Evolutionary conservation across 208 protist species (phyloP).

Genomic region (Trypanosoma conorhini): DNA sequence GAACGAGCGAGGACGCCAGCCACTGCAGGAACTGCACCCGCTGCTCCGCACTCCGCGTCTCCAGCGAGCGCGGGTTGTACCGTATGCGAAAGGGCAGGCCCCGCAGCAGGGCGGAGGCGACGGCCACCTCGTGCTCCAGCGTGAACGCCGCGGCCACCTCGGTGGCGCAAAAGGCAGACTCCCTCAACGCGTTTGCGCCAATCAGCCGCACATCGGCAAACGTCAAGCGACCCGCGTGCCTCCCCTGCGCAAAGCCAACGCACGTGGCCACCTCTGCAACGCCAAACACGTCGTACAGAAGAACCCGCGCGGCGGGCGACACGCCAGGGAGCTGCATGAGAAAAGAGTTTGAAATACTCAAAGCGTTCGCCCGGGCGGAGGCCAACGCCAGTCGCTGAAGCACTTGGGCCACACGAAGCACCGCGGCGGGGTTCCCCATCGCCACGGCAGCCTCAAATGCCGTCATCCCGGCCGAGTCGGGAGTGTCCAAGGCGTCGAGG

Average conservation of each 20-base stretch:
- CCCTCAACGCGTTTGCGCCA: constrained; percentile 51
- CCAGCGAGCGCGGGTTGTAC: constrained; percentile 53
- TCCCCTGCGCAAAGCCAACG: constrained; percentile 39
- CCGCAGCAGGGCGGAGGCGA: constrained; percentile 49
- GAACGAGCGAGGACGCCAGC: constrained; percentile 69
- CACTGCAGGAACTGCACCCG: constrained; percentile 72
- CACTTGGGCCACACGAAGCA: constrained; percentile 59
- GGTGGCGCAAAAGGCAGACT: constrained; percentile 43
- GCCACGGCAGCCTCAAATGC: constrained; percentile 73
- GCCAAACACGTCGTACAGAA: constrained; percentile 77
- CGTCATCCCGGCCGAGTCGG: constrained; percentile 53
- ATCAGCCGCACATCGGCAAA: constrained; percentile 80
- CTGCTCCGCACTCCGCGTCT: constrained; percentile 36
- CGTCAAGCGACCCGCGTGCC: constrained; percentile 31
- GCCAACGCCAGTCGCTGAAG: constrained; percentile 44
- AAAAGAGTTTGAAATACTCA: constrained; percentile 32
- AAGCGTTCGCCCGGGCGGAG: constrained; percentile 1
- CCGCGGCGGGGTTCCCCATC: constrained; percentile 49
- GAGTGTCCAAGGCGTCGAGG: constrained; percentile 40
- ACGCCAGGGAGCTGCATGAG: constrained; percentile 53
- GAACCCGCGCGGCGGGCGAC: constrained; percentile 62
- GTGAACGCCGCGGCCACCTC: constrained; percentile 47
- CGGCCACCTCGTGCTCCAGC: constrained; percentile 61
- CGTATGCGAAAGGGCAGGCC: constrained; percentile 60
- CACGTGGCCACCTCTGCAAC: constrained; percentile 46